Evolutionary conservation across 176 grass and related monocot species (phyloP), one percentile per base, ranked within the genome.

Genomic region (Juncus inflexus): DNA sequence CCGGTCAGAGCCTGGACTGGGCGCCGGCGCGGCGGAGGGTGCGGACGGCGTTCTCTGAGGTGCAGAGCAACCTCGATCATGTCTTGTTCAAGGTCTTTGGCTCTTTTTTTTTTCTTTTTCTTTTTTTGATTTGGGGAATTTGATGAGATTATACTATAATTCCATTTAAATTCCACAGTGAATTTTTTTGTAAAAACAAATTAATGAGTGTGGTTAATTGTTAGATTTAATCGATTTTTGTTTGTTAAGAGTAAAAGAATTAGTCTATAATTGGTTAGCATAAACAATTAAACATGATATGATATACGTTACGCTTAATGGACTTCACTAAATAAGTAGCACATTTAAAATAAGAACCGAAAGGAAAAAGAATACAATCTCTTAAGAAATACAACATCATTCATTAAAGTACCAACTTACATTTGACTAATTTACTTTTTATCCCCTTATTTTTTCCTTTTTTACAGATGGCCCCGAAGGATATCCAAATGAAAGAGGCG

Each of bases 401-500:
- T 28, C 19, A 28, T 28, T 28, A 28, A 28, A 28, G 19, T 28
- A 28, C 1, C 9, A 59, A 19, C 2, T 7, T 59, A 45, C 51
- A 19, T 74, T 51, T 39, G 12, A 50, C 58, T 28, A 28, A 28
- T 62, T 82, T 52, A 77, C 6, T 15, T 67, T 77, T 37, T 16
- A 1, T 36, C 53, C 54, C 52, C 12, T 70, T 54, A 59, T 50
- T 60, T 14, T 60, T 66, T 39, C 2, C 37, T 14, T 42, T 64
- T 64, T 40, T 74, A 70, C 51, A 96, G 91, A 88, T 83, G 79
- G 91, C 91, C 56, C 91, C 87, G 6, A 76, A 70, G 7, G 84
- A 76, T 71, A 91, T 96, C 70, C 79, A 80, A 78, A 83, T 84
- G 76, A 81, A 88, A 49, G 91, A 96, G 91, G 91, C 88, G 9